These are phyloP conservation scores for Boletus patriciae DNA, from an alignment of 768 basidiomycete genomes.

Conservation along the genomic window DNA sequence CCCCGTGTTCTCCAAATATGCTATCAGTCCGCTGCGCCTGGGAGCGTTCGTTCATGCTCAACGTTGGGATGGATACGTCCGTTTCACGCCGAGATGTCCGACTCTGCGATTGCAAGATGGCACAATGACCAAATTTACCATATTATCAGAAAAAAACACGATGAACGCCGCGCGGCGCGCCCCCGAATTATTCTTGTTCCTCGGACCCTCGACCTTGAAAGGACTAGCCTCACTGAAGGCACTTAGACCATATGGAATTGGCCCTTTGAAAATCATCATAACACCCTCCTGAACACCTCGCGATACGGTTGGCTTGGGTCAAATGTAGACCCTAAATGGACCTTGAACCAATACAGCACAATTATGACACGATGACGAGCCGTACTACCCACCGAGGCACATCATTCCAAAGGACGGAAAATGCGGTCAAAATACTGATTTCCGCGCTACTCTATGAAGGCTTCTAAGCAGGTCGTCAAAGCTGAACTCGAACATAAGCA, in stretches of 20 bases:
- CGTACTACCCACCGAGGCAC: neutral
- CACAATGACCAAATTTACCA: neutral
- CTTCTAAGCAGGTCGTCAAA: no score
- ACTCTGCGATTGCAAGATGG: neutral
- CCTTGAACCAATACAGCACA: no score
- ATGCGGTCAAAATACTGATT: neutral
- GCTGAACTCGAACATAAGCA: no score
- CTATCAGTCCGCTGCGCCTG: no score
- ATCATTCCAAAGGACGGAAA: neutral
- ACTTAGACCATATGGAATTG: conserved; percentile 2
- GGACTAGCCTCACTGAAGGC: neutral
- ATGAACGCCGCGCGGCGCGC: neutral
- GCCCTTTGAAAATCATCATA: neutral
- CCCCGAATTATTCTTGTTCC: neutral
- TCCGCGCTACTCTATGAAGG: no score
- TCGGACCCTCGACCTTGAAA: neutral
- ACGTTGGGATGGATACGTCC: no score
- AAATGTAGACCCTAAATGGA: neutral
- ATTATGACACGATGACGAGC: neutral
- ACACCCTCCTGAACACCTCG: no score
- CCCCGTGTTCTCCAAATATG: neutral
- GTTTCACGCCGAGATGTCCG: neutral
- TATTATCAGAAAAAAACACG: no score
- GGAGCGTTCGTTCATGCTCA: no score
- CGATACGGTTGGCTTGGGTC: no score